Evolutionary conservation across 2,329 filamentous ascomycete genomes (phyloP), one percentile per base, ranked within the genome.

Genomic region (Colletotrichum paranaense): DNA sequence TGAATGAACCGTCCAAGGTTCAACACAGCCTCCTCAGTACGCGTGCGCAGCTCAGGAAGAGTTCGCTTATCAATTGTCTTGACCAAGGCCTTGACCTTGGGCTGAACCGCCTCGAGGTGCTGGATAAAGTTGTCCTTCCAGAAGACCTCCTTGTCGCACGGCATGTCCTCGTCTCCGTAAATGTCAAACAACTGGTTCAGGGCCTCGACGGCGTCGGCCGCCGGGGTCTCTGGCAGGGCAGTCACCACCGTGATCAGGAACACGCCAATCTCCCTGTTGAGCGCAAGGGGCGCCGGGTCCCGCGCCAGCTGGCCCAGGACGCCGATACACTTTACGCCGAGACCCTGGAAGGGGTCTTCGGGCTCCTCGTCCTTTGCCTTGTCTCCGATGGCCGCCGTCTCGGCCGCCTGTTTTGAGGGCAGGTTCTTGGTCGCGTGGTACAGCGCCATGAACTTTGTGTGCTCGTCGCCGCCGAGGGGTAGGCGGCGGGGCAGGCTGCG

Each of bases 161-260:
- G 82, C 67, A 84, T 86, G 14, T 84, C 85, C 79, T 91, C 90
- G 78, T 93, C 89, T 30, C 87, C 88, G 80, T 93, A 93, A 8
- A 93, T 86, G 76, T 93, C 92, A 76, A 92, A 92, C 22, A 93
- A 75, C 80, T 92, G 90, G 81, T 93, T 90, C 56, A 93, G 82
- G 19, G 90, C 89, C 81, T 93, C 91, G 38, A 93, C 86, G 5
- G 86, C 85, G 58, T 92, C 89, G 2, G 90, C 91, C 1, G 86
- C 81, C 1, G 89, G 84, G 1, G 87, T 88, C 57, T 87, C 82
- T 5, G 90, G 88, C 22, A 89, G 82, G 11, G 81, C 81, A 38
- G 86, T 83, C 38, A 92, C 81, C 5, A 91, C 80, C 2, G 87
- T 89, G 66, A 93, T 75, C 62, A 93, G 83, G 79, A 93, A 93